These are phyloP conservation scores for Magnusiomyces fungicola DNA, from an alignment of 1,139 yeast genomes.

Conservation along the genomic window DNA sequence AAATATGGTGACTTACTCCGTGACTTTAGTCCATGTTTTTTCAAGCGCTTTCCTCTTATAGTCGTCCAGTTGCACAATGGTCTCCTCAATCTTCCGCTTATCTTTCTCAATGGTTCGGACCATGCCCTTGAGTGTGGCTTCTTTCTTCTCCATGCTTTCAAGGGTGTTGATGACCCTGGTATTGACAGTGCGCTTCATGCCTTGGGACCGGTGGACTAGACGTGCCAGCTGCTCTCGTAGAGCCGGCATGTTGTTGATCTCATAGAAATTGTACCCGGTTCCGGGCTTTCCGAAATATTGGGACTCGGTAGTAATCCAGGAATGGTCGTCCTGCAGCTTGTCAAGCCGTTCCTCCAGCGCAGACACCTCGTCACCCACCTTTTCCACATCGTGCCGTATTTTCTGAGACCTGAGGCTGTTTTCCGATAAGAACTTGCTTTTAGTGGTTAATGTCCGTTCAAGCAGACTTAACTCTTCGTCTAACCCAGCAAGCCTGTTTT, in stretches of 20 bases:
- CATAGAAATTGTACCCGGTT: conserved; percentile 33
- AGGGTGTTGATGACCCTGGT: conserved; percentile 89
- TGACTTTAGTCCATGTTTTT: conserved; percentile 77
- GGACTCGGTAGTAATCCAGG: conserved; percentile 66
- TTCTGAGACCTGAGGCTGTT: conserved; percentile 52
- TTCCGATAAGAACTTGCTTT: conserved; percentile 45
- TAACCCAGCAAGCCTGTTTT: conserved; percentile 55
- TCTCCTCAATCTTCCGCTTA: conserved; percentile 81
- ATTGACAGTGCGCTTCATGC: conserved; percentile 78
- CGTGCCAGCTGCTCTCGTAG: conserved; percentile 51
- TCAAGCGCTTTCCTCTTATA: conserved; percentile 79
- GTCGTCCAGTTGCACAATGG: conserved; percentile 77
- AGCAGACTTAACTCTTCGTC: conserved; percentile 74
- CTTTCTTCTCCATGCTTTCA: conserved; percentile 89
- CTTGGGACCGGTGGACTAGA: conserved; percentile 55
- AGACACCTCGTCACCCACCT: conserved; percentile 38
- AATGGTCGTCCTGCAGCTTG: conserved; percentile 47
- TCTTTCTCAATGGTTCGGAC: conserved; percentile 85
- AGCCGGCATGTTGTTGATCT: conserved; percentile 51
- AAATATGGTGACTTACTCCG: too few relatives aligned
- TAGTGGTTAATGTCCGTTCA: conserved; percentile 44
- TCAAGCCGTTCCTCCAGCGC: conserved; percentile 42
- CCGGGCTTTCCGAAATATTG: conserved; percentile 37
- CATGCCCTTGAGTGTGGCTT: conserved; percentile 67
- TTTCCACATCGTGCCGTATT: conserved; percentile 57